phyloP scores from a whole-genome alignment of 139 green algal species.

The Chlamydomonas sp. region DNA sequence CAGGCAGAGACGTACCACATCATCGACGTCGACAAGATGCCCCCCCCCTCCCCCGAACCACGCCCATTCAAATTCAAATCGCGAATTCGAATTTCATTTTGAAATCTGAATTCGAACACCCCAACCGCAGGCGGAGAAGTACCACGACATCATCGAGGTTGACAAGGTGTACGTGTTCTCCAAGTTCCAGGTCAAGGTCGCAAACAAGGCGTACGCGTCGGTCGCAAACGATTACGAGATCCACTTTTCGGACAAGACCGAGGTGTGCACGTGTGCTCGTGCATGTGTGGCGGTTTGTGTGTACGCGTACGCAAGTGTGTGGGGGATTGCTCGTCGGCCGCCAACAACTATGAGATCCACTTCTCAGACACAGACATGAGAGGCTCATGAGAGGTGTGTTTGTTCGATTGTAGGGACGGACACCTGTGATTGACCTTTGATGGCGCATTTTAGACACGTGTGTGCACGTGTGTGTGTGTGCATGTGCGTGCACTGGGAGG shows the following conservation, averaged over 20 bases:
- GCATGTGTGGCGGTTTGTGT: neutral
- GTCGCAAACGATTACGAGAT: conserved; percentile 74
- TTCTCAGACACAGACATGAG: conserved; percentile 45
- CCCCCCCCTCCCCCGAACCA: no score
- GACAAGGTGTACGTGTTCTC: conserved; percentile 41
- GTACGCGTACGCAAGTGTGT: neutral
- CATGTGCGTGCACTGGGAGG: no score
- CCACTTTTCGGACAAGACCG: conserved; percentile 43
- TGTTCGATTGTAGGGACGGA: no score
- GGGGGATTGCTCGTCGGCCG: conserved; percentile 50
- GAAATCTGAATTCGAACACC: no score
- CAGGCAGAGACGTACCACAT: no score
- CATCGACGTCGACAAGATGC: no score
- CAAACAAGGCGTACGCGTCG: conserved; percentile 67
- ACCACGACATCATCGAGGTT: conserved; percentile 38
- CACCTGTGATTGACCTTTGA: neutral
- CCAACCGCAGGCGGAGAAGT: conserved; percentile 32
- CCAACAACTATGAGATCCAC: conserved; percentile 73
- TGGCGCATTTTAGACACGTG: neutral
- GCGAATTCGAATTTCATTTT: no score
- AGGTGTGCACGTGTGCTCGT: neutral
- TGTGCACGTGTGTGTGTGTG: conserved; percentile 16
- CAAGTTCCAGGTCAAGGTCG: conserved; percentile 44
- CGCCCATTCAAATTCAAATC: no score
- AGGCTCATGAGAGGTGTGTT: no score